A percentile compares a stretch with the other conserved stretches of the same genome.
These are phyloP conservation scores for Pichia eremophila DNA, from an alignment of 805 yeast species.

Conservation along the genomic window DNA sequence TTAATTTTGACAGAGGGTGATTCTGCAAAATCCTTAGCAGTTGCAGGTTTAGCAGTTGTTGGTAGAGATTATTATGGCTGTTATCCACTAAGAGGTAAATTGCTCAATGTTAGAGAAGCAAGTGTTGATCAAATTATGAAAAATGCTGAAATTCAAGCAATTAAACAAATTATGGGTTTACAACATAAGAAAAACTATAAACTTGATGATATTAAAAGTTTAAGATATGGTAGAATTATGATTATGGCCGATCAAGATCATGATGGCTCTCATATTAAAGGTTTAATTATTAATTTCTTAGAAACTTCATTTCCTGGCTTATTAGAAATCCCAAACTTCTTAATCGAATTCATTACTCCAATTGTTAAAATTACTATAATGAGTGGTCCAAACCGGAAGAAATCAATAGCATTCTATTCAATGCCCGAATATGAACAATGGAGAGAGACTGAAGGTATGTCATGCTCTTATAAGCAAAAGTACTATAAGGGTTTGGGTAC, in stretches of 20 bases:
- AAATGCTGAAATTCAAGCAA: conserved; percentile 89
- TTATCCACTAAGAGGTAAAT: conserved; percentile 90
- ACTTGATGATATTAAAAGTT: conserved; percentile 49
- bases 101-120: conserved; percentile 93
- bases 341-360: conserved; percentile 92
- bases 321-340: conserved; percentile 80
- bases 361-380: conserved; percentile 82
- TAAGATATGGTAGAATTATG: conserved; percentile 95
- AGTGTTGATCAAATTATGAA: conserved; percentile 90
- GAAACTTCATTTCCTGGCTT: conserved; percentile 94
- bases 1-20: conserved; percentile 94
- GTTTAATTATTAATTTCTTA: conserved; percentile 83
- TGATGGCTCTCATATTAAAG: conserved; percentile 97
- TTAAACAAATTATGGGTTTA: conserved; percentile 89
- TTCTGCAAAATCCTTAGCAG: conserved; percentile 87
- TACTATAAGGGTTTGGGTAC: conserved; percentile 99
- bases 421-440: conserved; percentile 95
- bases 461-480: conserved; percentile 80
- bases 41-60: conserved; percentile 86
- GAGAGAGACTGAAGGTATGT: conserved; percentile 76
- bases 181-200: conserved; percentile 81
- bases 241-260: conserved; percentile 99
- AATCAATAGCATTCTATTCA: conserved; percentile 68
- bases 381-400: conserved; percentile 43
- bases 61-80: conserved; percentile 95